Evolutionary conservation across 148 eudicot genomes (phyloP), one percentile per base, ranked within the genome.

Genomic region (Chenopodium suecicum): DNA sequence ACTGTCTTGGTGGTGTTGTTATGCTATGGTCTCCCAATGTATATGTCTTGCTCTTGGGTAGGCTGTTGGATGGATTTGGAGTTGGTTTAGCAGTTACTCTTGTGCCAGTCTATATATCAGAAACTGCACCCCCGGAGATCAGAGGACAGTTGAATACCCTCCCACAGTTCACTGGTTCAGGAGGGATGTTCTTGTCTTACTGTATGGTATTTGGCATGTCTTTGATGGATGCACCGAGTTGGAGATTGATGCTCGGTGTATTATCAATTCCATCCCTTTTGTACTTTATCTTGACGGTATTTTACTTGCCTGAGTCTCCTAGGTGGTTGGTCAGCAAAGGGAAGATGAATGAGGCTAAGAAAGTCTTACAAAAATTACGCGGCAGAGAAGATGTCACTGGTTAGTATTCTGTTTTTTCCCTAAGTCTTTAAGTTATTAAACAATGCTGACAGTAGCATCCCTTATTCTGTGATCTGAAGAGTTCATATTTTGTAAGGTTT

Each of bases 321-420:
- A 85, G 98, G 79, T 95, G 98, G 98, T 91, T 95, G 23, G 98
- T 92, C n/a, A 93, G 98, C 83, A 93, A 93, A 89, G 96, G 98
- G 73, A 84, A 75, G 91, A 93, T 92, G 96, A 81, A 50, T 12
- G 98, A 93, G 89, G 98, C 96, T 56, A 92, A 90, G 88, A 69
- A 70, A 79, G 97, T 95, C 50, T 84, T 95, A 70, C 97, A 88
- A 63, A 83, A 79, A 56, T 69, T 95, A 62, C 91, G 96, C 4
- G 91, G 97, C 68, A 85, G 86, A 71, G 98, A 92, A 75, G 98
- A 95, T 87, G 98, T 95, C 83, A 87, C 90, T 62, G 95, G 98
- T 93, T 76, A 74, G 88, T 81, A 41, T 50, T 10, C 20, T 74
- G 9, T 47, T 58, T 56, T 54, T 62, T 68, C 16, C 4, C 16